Conservation (phyloP, 2,329 filamentous ascomycete species). For the Aspergillus sclerotialis region DNA sequence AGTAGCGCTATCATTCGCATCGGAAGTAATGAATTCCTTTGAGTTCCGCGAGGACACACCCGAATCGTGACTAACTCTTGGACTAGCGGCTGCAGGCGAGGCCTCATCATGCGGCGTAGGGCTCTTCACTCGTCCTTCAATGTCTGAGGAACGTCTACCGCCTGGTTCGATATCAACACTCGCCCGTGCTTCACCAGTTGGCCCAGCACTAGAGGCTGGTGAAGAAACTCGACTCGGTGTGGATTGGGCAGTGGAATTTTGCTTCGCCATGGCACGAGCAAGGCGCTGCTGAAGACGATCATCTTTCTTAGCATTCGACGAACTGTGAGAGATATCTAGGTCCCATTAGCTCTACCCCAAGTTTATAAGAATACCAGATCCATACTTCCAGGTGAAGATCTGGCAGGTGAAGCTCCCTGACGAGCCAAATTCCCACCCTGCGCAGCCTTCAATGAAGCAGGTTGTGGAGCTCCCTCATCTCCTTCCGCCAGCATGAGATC, state of each 20-base stretch:
- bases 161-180: constrained; percentile 30
- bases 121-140: constrained; percentile 14
- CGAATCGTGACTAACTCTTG: constrained; percentile 25
- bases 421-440: constrained; percentile 26
- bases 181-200: constrained; percentile 36
- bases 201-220: constrained; percentile 45
- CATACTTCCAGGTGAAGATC: constrained; percentile 23
- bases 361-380: constrained; percentile 1
- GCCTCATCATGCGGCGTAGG: constrained; percentile 6
- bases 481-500: constrained; percentile 87
- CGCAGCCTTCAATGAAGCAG: constrained; percentile 21
- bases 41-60: constrained; percentile 16
- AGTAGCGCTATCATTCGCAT: constrained; percentile 8
- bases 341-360: constrained; percentile 16
- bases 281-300: constrained; percentile 84
- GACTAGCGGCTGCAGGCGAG: constrained; percentile 7
- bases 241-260: constrained; percentile 43
- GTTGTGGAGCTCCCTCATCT: constrained; percentile 41
- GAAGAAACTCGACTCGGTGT: constrained; percentile 46
- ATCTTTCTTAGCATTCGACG: constrained; percentile 61
- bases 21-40: constrained; percentile 15
- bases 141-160: constrained; percentile 13
- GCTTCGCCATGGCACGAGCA: constrained; percentile 72
- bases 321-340: constrained; percentile 52
- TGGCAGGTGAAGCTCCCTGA: constrained; percentile 12